Conservation (phyloP, 2,329 filamentous ascomycete species). For the Elsinoe necatrix region DNA sequence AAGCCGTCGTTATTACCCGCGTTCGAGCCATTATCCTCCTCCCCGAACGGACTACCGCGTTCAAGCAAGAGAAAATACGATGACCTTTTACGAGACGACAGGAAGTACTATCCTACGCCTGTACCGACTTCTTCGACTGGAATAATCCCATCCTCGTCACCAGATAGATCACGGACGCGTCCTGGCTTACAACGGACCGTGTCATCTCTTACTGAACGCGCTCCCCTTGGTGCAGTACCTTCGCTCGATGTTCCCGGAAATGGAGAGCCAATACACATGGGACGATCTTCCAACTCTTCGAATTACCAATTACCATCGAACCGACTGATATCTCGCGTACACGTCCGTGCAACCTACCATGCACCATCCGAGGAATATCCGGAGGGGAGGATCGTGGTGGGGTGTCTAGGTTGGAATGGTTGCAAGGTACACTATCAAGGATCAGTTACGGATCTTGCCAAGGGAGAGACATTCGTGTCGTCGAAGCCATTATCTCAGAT, state of each 20-base stretch:
- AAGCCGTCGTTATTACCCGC: slow-evolving; percentile 62
- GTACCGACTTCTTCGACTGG: slow-evolving; percentile 89
- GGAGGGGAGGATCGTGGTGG: slow-evolving; percentile 72
- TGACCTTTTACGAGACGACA: slow-evolving; percentile 39
- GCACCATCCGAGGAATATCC: slow-evolving; percentile 59
- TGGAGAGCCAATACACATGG: slow-evolving; percentile 77
- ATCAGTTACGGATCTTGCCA: slow-evolving; percentile 72
- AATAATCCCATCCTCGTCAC: slow-evolving; percentile 80
- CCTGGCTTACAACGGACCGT: slow-evolving; percentile 51
- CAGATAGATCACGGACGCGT: slow-evolving; percentile 41
- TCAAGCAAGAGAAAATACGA: slow-evolving; percentile 57
- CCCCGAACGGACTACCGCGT: slow-evolving; percentile 57
- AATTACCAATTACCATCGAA: slow-evolving; percentile 90
- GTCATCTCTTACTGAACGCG: slow-evolving; percentile 64
- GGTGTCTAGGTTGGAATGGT: slow-evolving; percentile 94
- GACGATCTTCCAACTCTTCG: slow-evolving; percentile 89
- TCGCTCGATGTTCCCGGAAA: slow-evolving; percentile 70
- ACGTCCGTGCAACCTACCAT: slow-evolving; percentile 80
- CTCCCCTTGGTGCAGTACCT: slow-evolving; percentile 76
- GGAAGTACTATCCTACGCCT: slow-evolving; percentile 78
- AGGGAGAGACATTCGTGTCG: slow-evolving; percentile 82
- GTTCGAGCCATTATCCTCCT: slow-evolving; percentile 73
- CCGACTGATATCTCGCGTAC: slow-evolving; percentile 84
- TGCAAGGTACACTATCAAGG: slow-evolving; percentile 87
- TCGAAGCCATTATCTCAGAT: slow-evolving; percentile 83